Base-by-base conservation (phyloP, 148 eudicot genomes). In the Arbutus unedo region DNA sequence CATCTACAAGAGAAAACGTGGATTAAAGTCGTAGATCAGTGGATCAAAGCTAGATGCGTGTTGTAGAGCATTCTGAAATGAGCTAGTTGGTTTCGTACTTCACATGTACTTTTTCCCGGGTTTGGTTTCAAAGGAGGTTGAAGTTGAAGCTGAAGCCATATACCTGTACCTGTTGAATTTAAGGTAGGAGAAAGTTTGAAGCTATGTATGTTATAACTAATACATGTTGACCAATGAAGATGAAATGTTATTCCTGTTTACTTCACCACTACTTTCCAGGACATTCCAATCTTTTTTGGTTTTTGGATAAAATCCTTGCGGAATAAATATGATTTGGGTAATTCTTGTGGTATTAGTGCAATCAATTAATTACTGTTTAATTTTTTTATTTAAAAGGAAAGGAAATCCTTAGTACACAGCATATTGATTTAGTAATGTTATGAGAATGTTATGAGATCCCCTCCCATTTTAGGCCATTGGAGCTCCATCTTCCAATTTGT, bases 371-470 rank as follows among this genome's bases (percentile, higher is more conserved):
- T 9, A 25, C 8, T n/a, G 11, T 19, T 21, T 1, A 2, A 50
- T 5, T 56, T 15, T 56, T 56, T 56, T 56, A 3, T 16, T 14
- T 56, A 64, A 64, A 64, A 25, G 23, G 70, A 9, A 64, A 23
- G 84, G 21, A 84, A 54, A 87, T 91, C 76, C 74, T 89, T 3
- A 89, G 55, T 15, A 23, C 88, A 0, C 91, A 91, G 47, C 19
- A 51, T 38, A 44, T 7, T 80, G 82, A 21, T 74, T 91, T 16
- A 80, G 82, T 19, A 83, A 84, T 83, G 45, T 15, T 6, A 70
- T 23, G 74, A 43, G 74, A 83, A 84, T 83, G 45, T 15, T 6
- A 70, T 23, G 74, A 43, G 74, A 70, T 70, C 14, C 49, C 11
- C 18, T 43, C 48, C 3, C 64, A 57, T 57, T 31, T 70, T 15